A percentile compares a stretch with the other conserved stretches of the same genome.
phyloP scores from a whole-genome alignment of 2,329 filamentous ascomycete genomes.

The Clarireedia paspali region DNA sequence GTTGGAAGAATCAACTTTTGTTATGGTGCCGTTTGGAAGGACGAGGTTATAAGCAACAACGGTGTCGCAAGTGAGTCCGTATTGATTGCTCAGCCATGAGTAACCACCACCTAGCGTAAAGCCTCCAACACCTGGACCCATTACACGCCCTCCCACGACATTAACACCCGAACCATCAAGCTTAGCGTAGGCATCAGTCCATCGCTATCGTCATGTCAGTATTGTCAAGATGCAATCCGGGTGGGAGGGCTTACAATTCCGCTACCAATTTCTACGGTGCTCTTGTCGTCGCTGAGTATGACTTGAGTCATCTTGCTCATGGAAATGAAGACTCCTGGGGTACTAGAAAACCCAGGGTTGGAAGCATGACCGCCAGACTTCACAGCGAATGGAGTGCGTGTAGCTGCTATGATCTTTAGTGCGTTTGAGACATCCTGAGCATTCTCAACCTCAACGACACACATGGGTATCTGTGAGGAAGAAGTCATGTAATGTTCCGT shows the following conservation, averaged over 20 bases:
- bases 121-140: conserved; percentile 27
- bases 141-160: conserved; percentile 18
- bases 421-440: conserved; percentile 22
- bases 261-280: conserved; percentile 12
- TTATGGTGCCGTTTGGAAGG: conserved; percentile 25
- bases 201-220: conserved; percentile 9
- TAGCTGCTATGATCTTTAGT: conserved; percentile 20
- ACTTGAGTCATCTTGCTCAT: conserved; percentile 11
- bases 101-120: conserved; percentile 30
- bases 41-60: conserved; percentile 19
- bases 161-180: conserved; percentile 13
- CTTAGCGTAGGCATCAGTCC: conserved; percentile 14
- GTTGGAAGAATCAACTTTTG: conserved; percentile 24
- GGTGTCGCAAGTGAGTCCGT: conserved; percentile 31
- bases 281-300: conserved; percentile 11
- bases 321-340: conserved; percentile 20
- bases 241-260: conserved; percentile 15
- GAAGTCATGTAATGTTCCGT: conserved; percentile 27
- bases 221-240: background rate
- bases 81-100: conserved; percentile 25
- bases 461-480: conserved; percentile 21
- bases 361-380: conserved; percentile 34
- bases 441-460: conserved; percentile 24
- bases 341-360: conserved; percentile 17
- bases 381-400: conserved; percentile 29